Percentiles rank a stretch among this genome's conserved stretches.
These are phyloP conservation scores for Symbiodinium pilosum DNA, from an alignment of 73 alveolate species.

Conservation along the genomic window DNA sequence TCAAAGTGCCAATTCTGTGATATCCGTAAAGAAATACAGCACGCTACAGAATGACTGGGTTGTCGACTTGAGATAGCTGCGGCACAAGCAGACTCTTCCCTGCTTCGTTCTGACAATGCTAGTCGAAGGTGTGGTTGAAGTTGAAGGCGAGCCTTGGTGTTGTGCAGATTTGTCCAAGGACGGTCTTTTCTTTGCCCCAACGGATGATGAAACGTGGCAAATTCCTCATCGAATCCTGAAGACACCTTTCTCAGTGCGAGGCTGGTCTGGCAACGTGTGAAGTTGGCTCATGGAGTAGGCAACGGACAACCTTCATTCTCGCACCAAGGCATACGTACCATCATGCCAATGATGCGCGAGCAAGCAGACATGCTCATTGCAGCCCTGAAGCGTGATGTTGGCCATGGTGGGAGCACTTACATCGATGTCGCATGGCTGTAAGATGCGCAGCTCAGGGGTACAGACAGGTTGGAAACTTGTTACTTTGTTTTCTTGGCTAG, in stretches of 20 bases:
- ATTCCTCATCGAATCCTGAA: slow-evolving; percentile 46
- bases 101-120: no score
- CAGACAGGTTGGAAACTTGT: no score
- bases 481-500: slow-evolving; percentile 36
- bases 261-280: not conserved
- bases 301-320: not conserved
- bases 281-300: not conserved
- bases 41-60: no score
- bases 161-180: not conserved
- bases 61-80: no score
- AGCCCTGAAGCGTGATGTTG: slow-evolving; percentile 87
- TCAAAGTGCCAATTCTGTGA: no score
- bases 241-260: slow-evolving; percentile 52
- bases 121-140: not conserved
- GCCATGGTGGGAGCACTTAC: slow-evolving; percentile 61
- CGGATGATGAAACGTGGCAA: slow-evolving; percentile 47
- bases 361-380: slow-evolving; percentile 57
- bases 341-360: slow-evolving; percentile 87
- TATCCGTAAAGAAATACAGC: no score
- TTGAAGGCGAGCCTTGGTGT: not conserved
- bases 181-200: slow-evolving; percentile 33
- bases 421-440: slow-evolving; percentile 26
- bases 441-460: no score
- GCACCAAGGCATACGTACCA: slow-evolving; percentile 31
- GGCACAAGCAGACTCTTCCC: no score